Percentiles rank a stretch among this genome's conserved stretches.
phyloP scores from a whole-genome alignment of 306 rosid genomes.

The Luffa acutangula region DNA sequence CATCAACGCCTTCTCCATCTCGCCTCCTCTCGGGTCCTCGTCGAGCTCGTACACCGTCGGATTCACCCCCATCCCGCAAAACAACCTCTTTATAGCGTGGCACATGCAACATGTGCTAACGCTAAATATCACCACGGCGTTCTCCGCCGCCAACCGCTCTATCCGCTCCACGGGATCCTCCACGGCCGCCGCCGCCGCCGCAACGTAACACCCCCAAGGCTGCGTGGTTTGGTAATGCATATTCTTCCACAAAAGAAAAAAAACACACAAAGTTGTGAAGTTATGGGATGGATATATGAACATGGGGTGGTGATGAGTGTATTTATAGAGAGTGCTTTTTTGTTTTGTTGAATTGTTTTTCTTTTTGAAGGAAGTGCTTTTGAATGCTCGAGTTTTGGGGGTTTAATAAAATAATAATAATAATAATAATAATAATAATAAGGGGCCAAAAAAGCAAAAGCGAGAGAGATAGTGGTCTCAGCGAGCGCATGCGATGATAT shows the following conservation, averaged over 20 bases:
- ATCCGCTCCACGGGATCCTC: conserved; percentile 3
- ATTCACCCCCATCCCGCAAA: conserved; percentile 12
- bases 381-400: neutral
- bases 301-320: neutral
- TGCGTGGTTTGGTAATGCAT: conserved; percentile 4
- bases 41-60: conserved; percentile 10
- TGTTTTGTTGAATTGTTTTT: neutral
- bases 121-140: conserved; percentile 8
- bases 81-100: neutral
- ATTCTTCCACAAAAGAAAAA: neutral
- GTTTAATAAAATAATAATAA: neutral
- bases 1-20: conserved; percentile 9
- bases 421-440: neutral
- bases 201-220: neutral
- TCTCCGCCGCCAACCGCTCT: neutral
- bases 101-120: conserved; percentile 10
- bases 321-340: neutral
- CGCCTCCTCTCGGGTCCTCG: conserved; percentile 6
- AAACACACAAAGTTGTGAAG: neutral
- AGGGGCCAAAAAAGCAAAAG: neutral
- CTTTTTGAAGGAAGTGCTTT: neutral
- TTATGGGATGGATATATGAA: neutral
- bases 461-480: conserved; percentile 1
- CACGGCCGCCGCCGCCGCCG: neutral
- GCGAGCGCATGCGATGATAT: conserved; percentile 9